Percentiles rank a stretch among this genome's conserved stretches.
These are phyloP conservation scores for Neostapfia colusana DNA, from an alignment of 176 grass and related monocot genomes.

Conservation along the genomic window DNA sequence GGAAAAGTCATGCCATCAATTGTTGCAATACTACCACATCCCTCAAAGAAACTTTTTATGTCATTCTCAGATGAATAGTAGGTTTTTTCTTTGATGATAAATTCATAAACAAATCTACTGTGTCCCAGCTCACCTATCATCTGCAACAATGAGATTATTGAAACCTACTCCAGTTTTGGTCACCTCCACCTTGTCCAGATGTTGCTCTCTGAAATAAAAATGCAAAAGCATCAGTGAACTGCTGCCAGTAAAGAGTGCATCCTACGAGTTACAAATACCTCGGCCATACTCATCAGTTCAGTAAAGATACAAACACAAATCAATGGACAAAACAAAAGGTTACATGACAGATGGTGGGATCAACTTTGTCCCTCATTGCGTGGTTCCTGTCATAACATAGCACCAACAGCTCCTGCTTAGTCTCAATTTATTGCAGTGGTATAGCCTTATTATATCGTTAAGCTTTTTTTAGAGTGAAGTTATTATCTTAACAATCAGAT, in stretches of 20 bases:
- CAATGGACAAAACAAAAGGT: neutral
- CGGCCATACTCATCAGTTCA: neutral
- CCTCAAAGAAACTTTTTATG: conserved; percentile 88
- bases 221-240: neutral
- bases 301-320: conserved; percentile 1
- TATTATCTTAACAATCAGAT: no score
- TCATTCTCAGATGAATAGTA: conserved; percentile 95
- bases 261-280: neutral
- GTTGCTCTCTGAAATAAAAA: conserved; percentile 50
- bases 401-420: no score
- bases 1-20: conserved; percentile 90
- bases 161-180: conserved; percentile 7
- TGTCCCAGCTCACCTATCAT: conserved; percentile 9
- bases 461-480: no score
- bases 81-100: no score
- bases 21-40: conserved; percentile 66
- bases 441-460: no score
- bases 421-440: no score
- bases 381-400: no score
- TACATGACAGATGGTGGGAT: neutral
- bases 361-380: no score
- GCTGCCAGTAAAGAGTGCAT: neutral
- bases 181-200: conserved; percentile 27
- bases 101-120: neutral
- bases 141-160: neutral